A percentile compares a stretch with the other conserved stretches of the same genome.
These are phyloP conservation scores for Aegilops speltoides DNA, from an alignment of 176 grass and related monocot species.

Conservation along the genomic window DNA sequence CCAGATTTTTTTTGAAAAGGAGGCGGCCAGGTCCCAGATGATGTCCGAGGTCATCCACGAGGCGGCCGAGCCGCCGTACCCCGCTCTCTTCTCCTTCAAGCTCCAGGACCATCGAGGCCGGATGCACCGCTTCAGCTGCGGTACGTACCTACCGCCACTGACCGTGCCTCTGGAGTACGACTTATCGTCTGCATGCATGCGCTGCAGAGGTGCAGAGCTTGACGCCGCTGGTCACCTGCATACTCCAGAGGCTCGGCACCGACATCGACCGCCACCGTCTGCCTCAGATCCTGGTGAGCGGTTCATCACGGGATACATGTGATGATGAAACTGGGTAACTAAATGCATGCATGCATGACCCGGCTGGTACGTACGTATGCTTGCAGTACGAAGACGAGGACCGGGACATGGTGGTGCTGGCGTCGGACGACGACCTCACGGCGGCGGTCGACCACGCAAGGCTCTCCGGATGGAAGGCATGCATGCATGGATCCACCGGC, in stretches of 20 bases:
- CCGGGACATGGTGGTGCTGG: constrained; percentile 69
- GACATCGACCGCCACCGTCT: constrained; percentile 45
- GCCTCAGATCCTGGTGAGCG: constrained; percentile 58
- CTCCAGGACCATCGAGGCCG: constrained; percentile 60
- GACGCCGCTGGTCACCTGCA: constrained; percentile 64
- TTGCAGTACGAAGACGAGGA: constrained; percentile 87
- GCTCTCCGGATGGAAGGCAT: constrained; percentile 81
- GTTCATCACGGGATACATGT: neutral
- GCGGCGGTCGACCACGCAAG: constrained; percentile 80
- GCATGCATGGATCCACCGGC: neutral
- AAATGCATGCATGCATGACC: neutral
- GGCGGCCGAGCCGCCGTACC: constrained; percentile 3
- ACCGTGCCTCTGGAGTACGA: no score
- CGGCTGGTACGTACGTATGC: neutral
- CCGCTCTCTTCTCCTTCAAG: constrained; percentile 61
- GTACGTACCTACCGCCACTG: constrained; percentile 4
- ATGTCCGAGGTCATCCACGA: constrained; percentile 45
- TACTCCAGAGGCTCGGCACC: constrained; percentile 59
- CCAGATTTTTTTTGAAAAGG: constrained; percentile 17
- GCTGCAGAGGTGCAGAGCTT: constrained; percentile 63
- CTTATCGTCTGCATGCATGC: no score
- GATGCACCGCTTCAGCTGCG: constrained; percentile 76
- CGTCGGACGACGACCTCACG: constrained; percentile 63
- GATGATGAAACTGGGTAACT: neutral
- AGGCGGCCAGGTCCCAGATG: constrained; percentile 45